These are phyloP conservation scores for Coprinopsis sp. DNA, from an alignment of 768 basidiomycete genomes.

Conservation along the genomic window DNA sequence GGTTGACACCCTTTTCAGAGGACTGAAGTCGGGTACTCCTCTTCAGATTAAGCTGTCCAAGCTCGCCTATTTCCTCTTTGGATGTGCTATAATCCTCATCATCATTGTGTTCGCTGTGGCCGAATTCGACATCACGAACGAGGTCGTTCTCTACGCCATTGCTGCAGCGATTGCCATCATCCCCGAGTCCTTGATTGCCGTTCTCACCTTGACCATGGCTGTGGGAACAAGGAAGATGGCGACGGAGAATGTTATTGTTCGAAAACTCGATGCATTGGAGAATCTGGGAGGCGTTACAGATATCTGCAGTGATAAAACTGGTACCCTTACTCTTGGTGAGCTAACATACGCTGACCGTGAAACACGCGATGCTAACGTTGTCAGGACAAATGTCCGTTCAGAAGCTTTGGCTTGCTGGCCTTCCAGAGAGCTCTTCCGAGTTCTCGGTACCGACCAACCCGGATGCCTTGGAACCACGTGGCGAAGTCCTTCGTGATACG, in stretches of 20 bases:
- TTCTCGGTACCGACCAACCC: constrained; percentile 28
- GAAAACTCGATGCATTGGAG: constrained; percentile 60
- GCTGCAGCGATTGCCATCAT: constrained; percentile 36
- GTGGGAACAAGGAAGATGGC: constrained; percentile 54
- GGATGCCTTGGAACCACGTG: constrained; percentile 30
- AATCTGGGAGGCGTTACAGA: constrained; percentile 52
- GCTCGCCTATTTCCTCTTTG: constrained; percentile 32
- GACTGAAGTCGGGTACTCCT: constrained; percentile 31
- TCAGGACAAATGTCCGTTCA: constrained; percentile 38
- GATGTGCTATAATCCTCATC: constrained; percentile 31
- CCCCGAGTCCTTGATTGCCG: constrained; percentile 40
- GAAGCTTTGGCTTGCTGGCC: constrained; percentile 34
- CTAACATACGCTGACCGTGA: neutral
- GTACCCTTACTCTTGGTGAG: constrained; percentile 45
- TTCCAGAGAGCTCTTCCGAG: constrained; percentile 19
- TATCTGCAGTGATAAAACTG: constrained; percentile 64
- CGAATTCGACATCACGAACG: constrained; percentile 26
- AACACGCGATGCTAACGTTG: neutral
- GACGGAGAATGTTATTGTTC: constrained; percentile 54
- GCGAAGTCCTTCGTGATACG: constrained; percentile 21
- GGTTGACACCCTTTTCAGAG: constrained; percentile 16
- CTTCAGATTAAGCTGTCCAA: constrained; percentile 34
- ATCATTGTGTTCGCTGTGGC: constrained; percentile 36
- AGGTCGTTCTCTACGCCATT: constrained; percentile 34
- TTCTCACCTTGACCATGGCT: constrained; percentile 56